Conservation (phyloP, 345 rosid species). For the Leavenworthia alabamica region DNA sequence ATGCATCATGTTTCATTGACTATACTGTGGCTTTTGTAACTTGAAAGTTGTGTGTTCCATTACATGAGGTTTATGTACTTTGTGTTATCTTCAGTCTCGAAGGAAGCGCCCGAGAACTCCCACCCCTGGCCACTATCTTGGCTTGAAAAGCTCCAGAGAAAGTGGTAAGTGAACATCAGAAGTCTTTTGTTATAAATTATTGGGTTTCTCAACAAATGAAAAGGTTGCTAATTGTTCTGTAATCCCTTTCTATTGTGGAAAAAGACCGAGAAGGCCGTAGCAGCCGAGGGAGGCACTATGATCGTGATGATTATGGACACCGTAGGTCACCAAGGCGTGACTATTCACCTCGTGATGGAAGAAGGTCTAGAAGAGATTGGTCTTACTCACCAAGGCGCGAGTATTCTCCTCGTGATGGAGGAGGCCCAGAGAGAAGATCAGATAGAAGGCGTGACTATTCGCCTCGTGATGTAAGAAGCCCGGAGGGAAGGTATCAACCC, state of each 20-base stretch:
- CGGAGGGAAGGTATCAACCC: constrained; percentile 28
- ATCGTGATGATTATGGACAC: constrained; percentile 53
- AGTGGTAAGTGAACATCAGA: constrained; percentile 37
- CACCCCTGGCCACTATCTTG: constrained; percentile 98
- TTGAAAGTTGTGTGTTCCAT: constrained; percentile 15
- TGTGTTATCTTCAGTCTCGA: constrained; percentile 68
- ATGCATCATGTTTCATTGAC: constrained; percentile 22
- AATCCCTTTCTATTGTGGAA: neutral
- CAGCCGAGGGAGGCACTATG: constrained; percentile 56
- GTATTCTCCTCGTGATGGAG: constrained; percentile 60
- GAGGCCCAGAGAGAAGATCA: constrained; percentile 43
- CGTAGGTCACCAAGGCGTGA: constrained; percentile 77
- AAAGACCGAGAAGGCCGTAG: constrained; percentile 35
- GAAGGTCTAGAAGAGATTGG: constrained; percentile 78
- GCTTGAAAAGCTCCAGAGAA: constrained; percentile 79
- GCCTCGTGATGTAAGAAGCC: constrained; percentile 41
- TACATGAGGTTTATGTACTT: constrained; percentile 20
- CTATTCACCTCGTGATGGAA: constrained; percentile 67
- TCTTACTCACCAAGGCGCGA: constrained; percentile 77
- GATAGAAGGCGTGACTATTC: constrained; percentile 23
- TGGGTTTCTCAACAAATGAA: neutral
- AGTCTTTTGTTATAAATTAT: neutral
- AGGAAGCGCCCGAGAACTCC: constrained; percentile 98
- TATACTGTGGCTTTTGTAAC: neutral
- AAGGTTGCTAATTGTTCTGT: neutral